Conservation (phyloP, 108 stramenopile genomes). For the Skeletonema potamos region DNA sequence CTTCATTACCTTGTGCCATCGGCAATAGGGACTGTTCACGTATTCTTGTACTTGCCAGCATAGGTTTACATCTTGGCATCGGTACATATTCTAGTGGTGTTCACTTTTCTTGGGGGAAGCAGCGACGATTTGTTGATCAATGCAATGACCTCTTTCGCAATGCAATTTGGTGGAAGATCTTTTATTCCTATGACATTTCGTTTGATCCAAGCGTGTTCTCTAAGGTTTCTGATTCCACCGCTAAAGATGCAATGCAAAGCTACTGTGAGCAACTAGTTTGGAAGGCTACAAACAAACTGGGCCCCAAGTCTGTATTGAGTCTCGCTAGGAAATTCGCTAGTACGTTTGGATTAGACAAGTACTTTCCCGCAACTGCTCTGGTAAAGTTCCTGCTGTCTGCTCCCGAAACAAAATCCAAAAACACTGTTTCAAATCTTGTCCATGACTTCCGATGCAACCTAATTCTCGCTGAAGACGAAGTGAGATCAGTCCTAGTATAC, state of each 20-base stretch:
- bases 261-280: conserved; percentile 36
- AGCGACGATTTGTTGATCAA: conserved; percentile 66
- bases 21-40: conserved; percentile 69
- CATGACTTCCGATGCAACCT: conserved; percentile 47
- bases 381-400: conserved; percentile 40
- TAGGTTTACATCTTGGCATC: conserved; percentile 63
- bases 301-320: conserved; percentile 8
- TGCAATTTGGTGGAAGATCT: conserved; percentile 70
- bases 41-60: conserved; percentile 59
- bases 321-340: conserved; percentile 38
- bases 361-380: conserved; percentile 22
- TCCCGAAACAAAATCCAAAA: neutral
- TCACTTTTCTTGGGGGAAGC: conserved; percentile 62
- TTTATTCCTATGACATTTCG: conserved; percentile 50
- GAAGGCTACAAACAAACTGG: conserved; percentile 26
- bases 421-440: neutral
- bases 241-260: conserved; percentile 23
- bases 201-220: conserved; percentile 67
- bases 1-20: conserved; percentile 79
- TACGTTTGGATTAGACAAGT: conserved; percentile 22
- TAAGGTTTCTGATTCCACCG: conserved; percentile 36
- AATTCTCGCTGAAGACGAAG: conserved; percentile 24
- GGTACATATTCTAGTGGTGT: conserved; percentile 31
- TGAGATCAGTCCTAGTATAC: conserved; percentile 32
- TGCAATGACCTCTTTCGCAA: conserved; percentile 58